A percentile compares a stretch with the other conserved stretches of the same genome.
phyloP scores from a whole-genome alignment of 768 basidiomycete genomes.

The Pulveroboletus sp. region DNA sequence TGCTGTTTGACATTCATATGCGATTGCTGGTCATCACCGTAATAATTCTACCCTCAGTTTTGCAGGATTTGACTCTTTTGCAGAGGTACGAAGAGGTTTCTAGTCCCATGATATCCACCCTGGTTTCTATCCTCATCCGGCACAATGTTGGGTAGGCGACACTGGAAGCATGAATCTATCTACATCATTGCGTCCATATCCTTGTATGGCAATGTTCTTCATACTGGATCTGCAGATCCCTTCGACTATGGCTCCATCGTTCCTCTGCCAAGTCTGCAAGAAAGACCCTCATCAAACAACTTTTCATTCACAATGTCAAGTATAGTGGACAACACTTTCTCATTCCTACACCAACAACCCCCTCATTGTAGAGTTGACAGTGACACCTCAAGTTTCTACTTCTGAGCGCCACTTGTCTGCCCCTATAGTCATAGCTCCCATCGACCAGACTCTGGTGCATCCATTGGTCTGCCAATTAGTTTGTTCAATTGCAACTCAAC shows the following conservation, averaged over 20 bases:
- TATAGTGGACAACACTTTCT: too few species aligned
- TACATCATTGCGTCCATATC: constrained; percentile 80
- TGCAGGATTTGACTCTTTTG: constrained; percentile 69
- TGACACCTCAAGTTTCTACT: too few species aligned
- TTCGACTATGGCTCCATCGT: too few species aligned
- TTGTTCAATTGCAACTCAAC: constrained; percentile 67
- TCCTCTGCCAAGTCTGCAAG: constrained; percentile 44
- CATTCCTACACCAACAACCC: too few species aligned
- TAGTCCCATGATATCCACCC: constrained; percentile 65
- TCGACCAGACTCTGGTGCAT: constrained; percentile 60
- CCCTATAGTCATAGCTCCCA: constrained; percentile 50
- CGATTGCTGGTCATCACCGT: constrained; percentile 31
- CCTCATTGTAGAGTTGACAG: too few species aligned
- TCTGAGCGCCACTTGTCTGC: constrained; percentile 34
- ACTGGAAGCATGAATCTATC: constrained; percentile 54
- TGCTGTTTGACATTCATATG: constrained; percentile 11
- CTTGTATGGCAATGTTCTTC: constrained; percentile 68
- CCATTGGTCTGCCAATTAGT: constrained; percentile 65
- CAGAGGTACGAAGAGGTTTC: constrained; percentile 73
- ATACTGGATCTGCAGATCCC: constrained; percentile 65
- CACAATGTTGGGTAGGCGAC: constrained; percentile 36
- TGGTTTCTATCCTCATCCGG: constrained; percentile 58
- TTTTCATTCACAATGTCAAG: too few species aligned
- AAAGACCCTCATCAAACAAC: constrained; percentile 59
- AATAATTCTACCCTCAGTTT: constrained; percentile 60